A percentile compares a stretch with the other conserved stretches of the same genome.
Conservation (phyloP, 352 stramenopile genomes). For the Globisporangium emineosum region DNA sequence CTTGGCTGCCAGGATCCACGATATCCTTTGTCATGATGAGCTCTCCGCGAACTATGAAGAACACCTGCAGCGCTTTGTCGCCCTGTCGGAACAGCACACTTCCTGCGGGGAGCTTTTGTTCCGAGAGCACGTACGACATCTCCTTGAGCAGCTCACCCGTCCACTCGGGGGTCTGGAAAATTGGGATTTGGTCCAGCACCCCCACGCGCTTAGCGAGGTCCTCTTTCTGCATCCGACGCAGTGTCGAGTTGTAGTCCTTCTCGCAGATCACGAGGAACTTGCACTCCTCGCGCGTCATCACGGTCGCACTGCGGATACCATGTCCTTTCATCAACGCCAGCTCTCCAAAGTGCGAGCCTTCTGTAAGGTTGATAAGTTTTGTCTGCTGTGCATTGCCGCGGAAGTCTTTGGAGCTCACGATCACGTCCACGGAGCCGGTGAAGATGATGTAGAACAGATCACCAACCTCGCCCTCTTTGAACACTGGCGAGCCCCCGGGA, state of each 20-base stretch:
- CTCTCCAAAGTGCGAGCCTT: conserved; percentile 68
- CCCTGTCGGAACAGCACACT: conserved; percentile 53
- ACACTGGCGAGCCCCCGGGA: conserved; percentile 40
- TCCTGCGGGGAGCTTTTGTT: conserved; percentile 50
- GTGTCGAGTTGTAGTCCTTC: conserved; percentile 68
- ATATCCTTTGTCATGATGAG: conserved; percentile 54
- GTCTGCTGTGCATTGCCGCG: conserved; percentile 50
- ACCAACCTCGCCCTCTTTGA: conserved; percentile 64
- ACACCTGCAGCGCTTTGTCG: conserved; percentile 60
- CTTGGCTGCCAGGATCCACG: conserved; percentile 29
- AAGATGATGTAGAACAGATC: conserved; percentile 81
- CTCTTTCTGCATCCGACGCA: conserved; percentile 68
- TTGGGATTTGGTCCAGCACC: conserved; percentile 59
- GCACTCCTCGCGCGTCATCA: conserved; percentile 56
- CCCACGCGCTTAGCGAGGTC: conserved; percentile 55
- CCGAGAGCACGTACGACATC: conserved; percentile 66
- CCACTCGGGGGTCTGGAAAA: conserved; percentile 77
- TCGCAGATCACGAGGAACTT: conserved; percentile 72
- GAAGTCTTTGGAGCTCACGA: conserved; percentile 54
- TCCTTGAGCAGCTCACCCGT: conserved; percentile 66
- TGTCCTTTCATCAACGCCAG: conserved; percentile 74
- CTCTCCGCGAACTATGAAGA: conserved; percentile 71
- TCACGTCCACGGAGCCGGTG: conserved; percentile 63
- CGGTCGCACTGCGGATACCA: conserved; percentile 65
- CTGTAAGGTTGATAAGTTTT: conserved; percentile 69